Base-by-base conservation (phyloP, 805 yeast genomes). In the Starmerella scarabaei region DNA sequence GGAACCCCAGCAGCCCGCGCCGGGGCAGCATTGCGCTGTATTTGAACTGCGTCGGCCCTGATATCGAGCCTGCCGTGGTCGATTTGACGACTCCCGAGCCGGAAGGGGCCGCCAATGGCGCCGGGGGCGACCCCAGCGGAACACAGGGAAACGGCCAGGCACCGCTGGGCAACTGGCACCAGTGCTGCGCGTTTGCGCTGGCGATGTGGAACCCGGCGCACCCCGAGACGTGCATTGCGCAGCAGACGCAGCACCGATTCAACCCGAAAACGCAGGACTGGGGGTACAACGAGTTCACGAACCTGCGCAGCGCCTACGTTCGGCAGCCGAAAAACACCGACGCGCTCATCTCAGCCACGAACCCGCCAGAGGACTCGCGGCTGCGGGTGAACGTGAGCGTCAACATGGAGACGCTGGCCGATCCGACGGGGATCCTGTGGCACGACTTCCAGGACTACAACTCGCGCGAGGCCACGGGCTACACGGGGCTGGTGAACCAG, bases 351-450 rank as follows among this genome's bases (percentile, higher is more conserved):
- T 69, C 67, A 39, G 72, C 75, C 30, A 9, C 15, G 4, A 15
- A 15, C 3, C 16, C 34, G 12, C n/a, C n/a, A n/a, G n/a, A n/a
- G n/a, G 33, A 27, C 8, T 19, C 28, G 3, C 23, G 29, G 19
- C 73, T 77, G 50, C 58, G 61, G 40, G 56, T 84, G 37, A 76
- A 82, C 56, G 67, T 88, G 30, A 77, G 94, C 0, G 91, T 77
- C 0, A 80, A 72, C 56, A 77, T 86, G 17, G 67, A 81, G 40
- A 72, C 83, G 3, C 66, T 88, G 45, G 77, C 80, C 48, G 99
- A 91, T 60, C 75, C 84, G 18, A 91, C 98, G 0, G 95, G 95
- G 3, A 93, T 86, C 1, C 64, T 91, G 44, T 91, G 96, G 94
- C 93, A 84, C 56, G 80, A 80, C 56, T 84, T 85, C 51, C 47